These are phyloP conservation scores for Ceratocystis eucalypticola DNA, from an alignment of 2,329 filamentous ascomycete genomes.

Conservation along the genomic window DNA sequence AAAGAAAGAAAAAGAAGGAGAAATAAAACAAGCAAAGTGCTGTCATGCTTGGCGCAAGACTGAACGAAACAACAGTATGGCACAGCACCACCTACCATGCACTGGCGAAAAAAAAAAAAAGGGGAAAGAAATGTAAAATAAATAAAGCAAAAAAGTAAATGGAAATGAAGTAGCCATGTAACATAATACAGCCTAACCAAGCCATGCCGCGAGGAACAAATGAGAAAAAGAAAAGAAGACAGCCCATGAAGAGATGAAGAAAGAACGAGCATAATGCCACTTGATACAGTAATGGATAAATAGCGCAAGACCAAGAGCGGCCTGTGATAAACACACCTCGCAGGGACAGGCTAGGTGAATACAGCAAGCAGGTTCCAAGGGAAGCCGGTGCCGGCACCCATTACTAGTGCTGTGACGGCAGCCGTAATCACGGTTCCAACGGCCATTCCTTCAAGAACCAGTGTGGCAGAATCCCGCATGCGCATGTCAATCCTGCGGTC, in stretches of 20 bases:
- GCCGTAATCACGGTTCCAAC: slow-evolving; percentile 29
- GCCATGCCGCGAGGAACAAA: not conserved
- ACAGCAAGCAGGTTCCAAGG: slow-evolving; percentile 1
- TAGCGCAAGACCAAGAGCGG: not conserved
- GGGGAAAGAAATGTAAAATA: not conserved
- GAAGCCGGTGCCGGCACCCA: not conserved
- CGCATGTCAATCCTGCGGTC: slow-evolving; percentile 48
- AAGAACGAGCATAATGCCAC: not conserved
- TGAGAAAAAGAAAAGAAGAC: not conserved
- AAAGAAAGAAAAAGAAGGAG: no score
- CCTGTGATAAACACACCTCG: not conserved
- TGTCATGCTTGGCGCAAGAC: not conserved
- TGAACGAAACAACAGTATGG: no score
- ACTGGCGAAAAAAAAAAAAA: not conserved
- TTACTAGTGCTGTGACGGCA: slow-evolving; percentile 9
- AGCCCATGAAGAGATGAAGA: not conserved
- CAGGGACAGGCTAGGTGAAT: not conserved
- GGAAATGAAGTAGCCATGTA: not conserved
- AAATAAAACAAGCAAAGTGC: no score
- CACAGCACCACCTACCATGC: not conserved
- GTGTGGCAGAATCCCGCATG: slow-evolving; percentile 57
- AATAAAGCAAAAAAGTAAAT: not conserved
- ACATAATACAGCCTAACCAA: not conserved
- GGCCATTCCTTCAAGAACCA: slow-evolving; percentile 46
- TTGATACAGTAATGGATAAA: not conserved